A percentile compares a stretch with the other conserved stretches of the same genome.
Evolutionary conservation across 306 rosid genomes (phyloP).

Genomic region (Prunus fruticosa): DNA sequence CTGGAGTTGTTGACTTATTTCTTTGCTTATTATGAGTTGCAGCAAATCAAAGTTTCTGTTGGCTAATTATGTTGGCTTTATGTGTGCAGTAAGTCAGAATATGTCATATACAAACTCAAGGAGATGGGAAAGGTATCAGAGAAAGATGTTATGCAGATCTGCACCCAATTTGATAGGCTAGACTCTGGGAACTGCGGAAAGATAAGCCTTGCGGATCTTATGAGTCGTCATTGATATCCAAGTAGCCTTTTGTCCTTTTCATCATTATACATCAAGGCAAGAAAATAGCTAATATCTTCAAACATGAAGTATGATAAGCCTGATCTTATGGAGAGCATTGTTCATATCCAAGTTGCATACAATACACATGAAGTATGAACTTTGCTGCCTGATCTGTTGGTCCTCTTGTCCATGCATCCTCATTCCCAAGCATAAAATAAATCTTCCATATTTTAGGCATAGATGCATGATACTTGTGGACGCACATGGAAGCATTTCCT

Average conservation of each 20-base stretch:
- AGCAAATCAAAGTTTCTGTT: constrained; percentile 6
- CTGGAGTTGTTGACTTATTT: background rate
- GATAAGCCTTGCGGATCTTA: constrained; percentile 79
- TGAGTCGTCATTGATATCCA: constrained; percentile 34
- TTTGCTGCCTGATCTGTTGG: background rate
- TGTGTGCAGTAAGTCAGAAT: constrained; percentile 80
- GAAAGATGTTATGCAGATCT: constrained; percentile 72
- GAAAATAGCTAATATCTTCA: background rate
- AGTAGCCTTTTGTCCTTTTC: background rate
- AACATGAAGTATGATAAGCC: constrained; percentile 8
- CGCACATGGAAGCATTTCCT: background rate
- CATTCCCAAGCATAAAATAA: background rate
- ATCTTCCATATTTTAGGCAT: background rate
- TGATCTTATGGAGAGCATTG: constrained; percentile 38
- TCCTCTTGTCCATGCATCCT: constrained; percentile 4
- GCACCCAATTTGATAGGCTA: constrained; percentile 76
- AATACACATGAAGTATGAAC: constrained; percentile 8
- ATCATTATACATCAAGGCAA: background rate
- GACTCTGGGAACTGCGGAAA: constrained; percentile 79
- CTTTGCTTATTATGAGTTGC: constrained; percentile 18
- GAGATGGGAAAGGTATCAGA: constrained; percentile 87
- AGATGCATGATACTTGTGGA: background rate
- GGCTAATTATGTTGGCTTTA: constrained; percentile 17
- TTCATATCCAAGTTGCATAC: constrained; percentile 19
- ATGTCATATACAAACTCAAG: constrained; percentile 90